Evolutionary conservation across 73 alveolate genomes (phyloP), one percentile per base, ranked within the genome.

Genomic region (Paramecium bursaria): DNA sequence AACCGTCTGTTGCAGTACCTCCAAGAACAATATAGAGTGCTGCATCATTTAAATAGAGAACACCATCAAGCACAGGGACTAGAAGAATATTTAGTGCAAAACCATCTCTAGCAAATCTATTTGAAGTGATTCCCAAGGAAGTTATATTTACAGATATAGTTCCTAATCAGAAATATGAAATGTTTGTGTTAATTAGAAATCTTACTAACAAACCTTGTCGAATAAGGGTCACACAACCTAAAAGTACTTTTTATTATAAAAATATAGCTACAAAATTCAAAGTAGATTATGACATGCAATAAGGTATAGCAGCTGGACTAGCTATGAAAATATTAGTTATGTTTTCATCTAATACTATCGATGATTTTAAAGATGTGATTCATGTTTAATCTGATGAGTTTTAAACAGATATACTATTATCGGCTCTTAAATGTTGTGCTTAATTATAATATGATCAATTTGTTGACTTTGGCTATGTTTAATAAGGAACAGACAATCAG

Each of bases 221-320:
- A 73, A 89, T 94, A 4, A 90, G 92, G 51, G 92, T 94, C 88
- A 75, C 90, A 44, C 94, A 92, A 86, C 98, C 98, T 3, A 91
- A 92, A 89, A 91, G 76, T 57, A 57, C 10, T 27, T 26, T 30
- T 57, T 27, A 7, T 27, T 30, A 27, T 23, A 30, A 30, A 57
- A 30, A 31, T 7, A n/a, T 30, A 57, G 76, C 96, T 51, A 53
- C 87, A 75, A 87, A 90, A 48, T 92, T 92, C 57, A 55, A 87
- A 48, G 88, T 82, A 21, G 97, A 92, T 75, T 90, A 87, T 55
- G 97, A 92, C 31, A 90, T 90, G 95, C 49, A 80, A 27, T 91
- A 94, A 22, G 94, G 95, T n/a, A 91, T 95, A 11, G 98, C 95
- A 2, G 98, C 98, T 1, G 99, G 99, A 15, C 91, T 95, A 75